These are phyloP conservation scores for Solanum pinnatisectum DNA, from an alignment of 257 asterid genomes.

Conservation along the genomic window DNA sequence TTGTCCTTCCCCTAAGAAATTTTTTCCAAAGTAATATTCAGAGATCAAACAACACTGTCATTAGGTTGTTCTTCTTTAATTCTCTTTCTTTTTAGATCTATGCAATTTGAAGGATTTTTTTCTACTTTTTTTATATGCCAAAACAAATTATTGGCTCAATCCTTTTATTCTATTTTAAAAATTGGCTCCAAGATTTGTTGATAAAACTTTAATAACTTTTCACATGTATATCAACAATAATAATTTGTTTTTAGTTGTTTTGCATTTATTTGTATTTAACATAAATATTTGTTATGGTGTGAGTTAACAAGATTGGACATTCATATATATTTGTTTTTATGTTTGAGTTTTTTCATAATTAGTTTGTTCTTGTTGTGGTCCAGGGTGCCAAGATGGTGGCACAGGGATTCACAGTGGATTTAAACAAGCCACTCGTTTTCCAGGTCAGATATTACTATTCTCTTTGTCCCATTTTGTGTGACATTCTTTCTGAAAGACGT, in stretches of 20 bases:
- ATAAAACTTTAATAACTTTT: background rate
- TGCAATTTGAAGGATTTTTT: too few relatives aligned
- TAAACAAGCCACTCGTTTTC: constrained; percentile 74
- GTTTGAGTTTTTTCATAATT: too few relatives aligned
- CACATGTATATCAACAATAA: background rate
- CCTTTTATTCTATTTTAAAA: background rate
- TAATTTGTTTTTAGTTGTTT: too few relatives aligned
- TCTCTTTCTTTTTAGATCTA: background rate
- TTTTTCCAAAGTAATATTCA: background rate
- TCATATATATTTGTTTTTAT: too few relatives aligned
- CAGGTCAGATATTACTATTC: constrained; percentile 34
- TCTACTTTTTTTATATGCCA: background rate
- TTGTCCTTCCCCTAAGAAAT: background rate
- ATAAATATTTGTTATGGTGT: too few relatives aligned
- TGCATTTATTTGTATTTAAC: too few relatives aligned
- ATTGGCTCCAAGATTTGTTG: background rate
- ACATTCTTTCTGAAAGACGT: background rate
- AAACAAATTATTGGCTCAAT: background rate
- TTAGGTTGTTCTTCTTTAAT: background rate
- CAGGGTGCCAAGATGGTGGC: constrained; percentile 40
- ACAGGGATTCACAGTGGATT: constrained; percentile 58
- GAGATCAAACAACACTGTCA: background rate
- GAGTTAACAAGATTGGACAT: too few relatives aligned
- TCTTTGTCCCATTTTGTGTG: too few relatives aligned
- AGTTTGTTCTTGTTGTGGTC: background rate